These are phyloP conservation scores for Geosmithia flava DNA, from an alignment of 2,329 filamentous ascomycete species.

Conservation along the genomic window DNA sequence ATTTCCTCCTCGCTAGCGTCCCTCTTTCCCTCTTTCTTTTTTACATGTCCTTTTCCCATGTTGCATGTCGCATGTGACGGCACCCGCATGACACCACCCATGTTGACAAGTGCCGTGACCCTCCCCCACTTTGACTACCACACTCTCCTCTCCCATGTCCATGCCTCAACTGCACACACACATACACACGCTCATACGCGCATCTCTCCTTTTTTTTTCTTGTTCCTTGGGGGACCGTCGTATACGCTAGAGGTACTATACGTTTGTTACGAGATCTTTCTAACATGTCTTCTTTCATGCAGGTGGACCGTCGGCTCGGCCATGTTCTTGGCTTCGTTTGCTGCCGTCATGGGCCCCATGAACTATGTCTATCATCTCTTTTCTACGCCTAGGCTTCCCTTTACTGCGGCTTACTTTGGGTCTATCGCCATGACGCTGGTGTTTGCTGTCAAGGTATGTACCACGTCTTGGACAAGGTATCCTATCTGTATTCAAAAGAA, in stretches of 20 bases:
- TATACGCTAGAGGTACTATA: conserved; percentile 11
- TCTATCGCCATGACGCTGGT: conserved; percentile 83
- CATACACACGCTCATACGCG: background rate
- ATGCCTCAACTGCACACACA: background rate
- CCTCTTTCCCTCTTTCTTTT: background rate
- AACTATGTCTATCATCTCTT: conserved; percentile 74
- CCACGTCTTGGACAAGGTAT: background rate
- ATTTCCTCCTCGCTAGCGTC: background rate
- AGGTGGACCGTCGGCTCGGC: conserved; percentile 93
- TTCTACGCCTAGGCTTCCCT: conserved; percentile 75
- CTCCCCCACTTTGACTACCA: background rate
- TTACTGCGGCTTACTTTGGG: conserved; percentile 90
- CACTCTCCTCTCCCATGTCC: background rate
- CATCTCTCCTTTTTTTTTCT: background rate
- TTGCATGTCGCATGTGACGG: conserved; percentile 4
- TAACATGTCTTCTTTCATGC: conserved; percentile 4
- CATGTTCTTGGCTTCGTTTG: conserved; percentile 86
- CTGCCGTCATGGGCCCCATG: conserved; percentile 83
- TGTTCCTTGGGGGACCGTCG: background rate
- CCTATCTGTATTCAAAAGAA: background rate
- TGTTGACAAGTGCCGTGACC: conserved; percentile 5
- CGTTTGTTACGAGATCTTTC: background rate
- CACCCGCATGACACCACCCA: conserved; percentile 3
- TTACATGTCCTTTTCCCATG: background rate
- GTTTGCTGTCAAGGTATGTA: conserved; percentile 69